Conservation (phyloP, 805 yeast genomes). For the Ogataea chonburiensis region DNA sequence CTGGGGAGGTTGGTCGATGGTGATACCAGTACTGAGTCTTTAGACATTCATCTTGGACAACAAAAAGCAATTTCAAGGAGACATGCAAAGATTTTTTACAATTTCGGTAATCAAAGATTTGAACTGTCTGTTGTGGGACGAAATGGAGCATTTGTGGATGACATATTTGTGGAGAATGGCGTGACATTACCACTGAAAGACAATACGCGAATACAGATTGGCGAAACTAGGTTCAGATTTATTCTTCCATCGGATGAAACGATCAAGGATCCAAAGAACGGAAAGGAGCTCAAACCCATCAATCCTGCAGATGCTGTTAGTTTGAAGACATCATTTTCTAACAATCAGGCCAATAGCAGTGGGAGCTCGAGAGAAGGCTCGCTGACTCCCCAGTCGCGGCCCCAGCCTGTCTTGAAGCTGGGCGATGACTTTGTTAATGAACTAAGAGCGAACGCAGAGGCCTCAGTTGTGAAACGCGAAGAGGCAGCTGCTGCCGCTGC, state of each 20-base stretch:
- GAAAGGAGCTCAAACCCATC: slow-evolving; percentile 32
- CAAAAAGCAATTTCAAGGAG: slow-evolving; percentile 91
- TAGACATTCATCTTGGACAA: slow-evolving; percentile 90
- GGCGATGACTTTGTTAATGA: slow-evolving; percentile 30
- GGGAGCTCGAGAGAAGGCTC: slow-evolving; percentile 28
- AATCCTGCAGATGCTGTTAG: slow-evolving; percentile 65
- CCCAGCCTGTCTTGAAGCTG: slow-evolving; percentile 24
- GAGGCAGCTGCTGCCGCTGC: slow-evolving; percentile 30
- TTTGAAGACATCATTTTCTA: slow-evolving; percentile 49
- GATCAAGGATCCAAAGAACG: slow-evolving; percentile 23
- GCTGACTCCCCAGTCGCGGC: slow-evolving; percentile 14
- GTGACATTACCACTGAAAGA: slow-evolving; percentile 84
- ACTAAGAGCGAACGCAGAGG: slow-evolving; percentile 31
- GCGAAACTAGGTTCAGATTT: slow-evolving; percentile 86
- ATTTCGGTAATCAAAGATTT: slow-evolving; percentile 93
- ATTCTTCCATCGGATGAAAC: slow-evolving; percentile 70
- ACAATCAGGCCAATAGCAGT: slow-evolving; percentile 18
- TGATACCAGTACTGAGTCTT: slow-evolving; percentile 51
- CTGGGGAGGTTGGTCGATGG: slow-evolving; percentile 86
- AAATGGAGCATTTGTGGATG: slow-evolving; percentile 96
- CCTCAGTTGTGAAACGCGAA: slow-evolving; percentile 28
- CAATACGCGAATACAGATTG: slow-evolving; percentile 85
- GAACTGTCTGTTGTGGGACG: slow-evolving; percentile 90
- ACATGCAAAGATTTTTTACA: slow-evolving; percentile 94
- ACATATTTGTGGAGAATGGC: slow-evolving; percentile 83